Percentiles rank a stretch among this genome's conserved stretches.
These are phyloP conservation scores for Ceriops zippeliana DNA, from an alignment of 345 rosid genomes.

Conservation along the genomic window DNA sequence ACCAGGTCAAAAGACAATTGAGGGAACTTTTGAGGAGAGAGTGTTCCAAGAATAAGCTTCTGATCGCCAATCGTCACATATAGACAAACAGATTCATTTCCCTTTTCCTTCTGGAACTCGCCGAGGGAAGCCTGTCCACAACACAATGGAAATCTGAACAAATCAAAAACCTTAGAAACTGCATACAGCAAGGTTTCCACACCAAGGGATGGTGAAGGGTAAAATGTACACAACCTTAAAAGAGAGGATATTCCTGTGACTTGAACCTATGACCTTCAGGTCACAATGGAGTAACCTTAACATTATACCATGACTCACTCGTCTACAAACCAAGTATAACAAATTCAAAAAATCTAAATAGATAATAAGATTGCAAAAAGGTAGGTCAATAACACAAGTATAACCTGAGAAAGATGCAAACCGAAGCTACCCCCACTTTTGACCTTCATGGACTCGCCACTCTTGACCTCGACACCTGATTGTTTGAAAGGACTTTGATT, in stretches of 20 bases:
- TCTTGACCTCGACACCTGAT: constrained; percentile 66
- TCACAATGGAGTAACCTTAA: too few species aligned
- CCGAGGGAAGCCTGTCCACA: background rate
- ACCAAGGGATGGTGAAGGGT: too few species aligned
- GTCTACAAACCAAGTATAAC: too few species aligned
- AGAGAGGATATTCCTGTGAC: too few species aligned
- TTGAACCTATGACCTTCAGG: too few species aligned
- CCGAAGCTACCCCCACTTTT: constrained; percentile 31
- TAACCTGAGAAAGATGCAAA: constrained; percentile 67
- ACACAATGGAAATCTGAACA: too few species aligned
- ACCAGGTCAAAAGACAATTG: constrained; percentile 2
- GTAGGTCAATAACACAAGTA: background rate
- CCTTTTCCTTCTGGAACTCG: background rate
- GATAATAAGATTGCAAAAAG: too few species aligned
- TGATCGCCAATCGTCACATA: constrained; percentile 22
- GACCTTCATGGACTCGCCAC: constrained; percentile 34
- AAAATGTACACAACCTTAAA: too few species aligned
- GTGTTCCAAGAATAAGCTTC: constrained; percentile 40
- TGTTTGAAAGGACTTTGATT: background rate
- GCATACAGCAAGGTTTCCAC: too few species aligned
- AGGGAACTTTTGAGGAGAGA: background rate
- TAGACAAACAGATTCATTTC: background rate
- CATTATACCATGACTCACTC: too few species aligned
- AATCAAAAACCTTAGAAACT: too few species aligned
- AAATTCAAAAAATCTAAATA: constrained; percentile 34